Conservation (phyloP, 306 rosid genomes). For the Casuarina glauca region DNA sequence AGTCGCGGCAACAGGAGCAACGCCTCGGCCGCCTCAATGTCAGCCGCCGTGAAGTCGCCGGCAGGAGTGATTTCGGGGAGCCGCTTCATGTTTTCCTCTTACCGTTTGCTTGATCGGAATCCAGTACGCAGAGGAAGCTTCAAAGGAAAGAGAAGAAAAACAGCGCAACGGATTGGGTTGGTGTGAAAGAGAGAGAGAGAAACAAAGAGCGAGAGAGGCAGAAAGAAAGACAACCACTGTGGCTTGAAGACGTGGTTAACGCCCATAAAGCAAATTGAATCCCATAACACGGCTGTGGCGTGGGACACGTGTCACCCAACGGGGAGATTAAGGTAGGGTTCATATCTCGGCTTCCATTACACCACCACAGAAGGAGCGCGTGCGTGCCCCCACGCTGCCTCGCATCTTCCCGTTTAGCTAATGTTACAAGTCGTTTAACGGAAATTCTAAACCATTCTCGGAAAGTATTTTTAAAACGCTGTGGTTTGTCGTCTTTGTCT, state of each 20-base stretch:
- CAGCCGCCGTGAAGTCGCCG: constrained; percentile 12
- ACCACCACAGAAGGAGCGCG: neutral
- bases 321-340: constrained; percentile 52
- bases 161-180: neutral
- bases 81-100: constrained; percentile 5
- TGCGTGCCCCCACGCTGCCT: neutral
- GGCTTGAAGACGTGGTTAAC: constrained; percentile 25
- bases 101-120: too few relatives aligned
- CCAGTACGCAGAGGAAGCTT: neutral
- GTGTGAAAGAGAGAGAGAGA: neutral
- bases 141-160: neutral
- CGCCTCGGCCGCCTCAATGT: constrained; percentile 39
- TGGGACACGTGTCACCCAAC: constrained; percentile 45
- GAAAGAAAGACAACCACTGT: neutral
- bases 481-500: too few relatives aligned
- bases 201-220: neutral
- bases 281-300: constrained; percentile 9
- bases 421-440: neutral
- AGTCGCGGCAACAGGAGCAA: constrained; percentile 26
- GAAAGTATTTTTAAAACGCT: too few relatives aligned
- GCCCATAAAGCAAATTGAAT: constrained; percentile 16
- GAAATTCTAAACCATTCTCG: too few relatives aligned
- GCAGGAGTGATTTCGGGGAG: neutral
- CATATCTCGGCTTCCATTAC: neutral
- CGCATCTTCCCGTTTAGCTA: neutral